Conservation (phyloP, 768 basidiomycete species). For the Amanita jacksonii region DNA sequence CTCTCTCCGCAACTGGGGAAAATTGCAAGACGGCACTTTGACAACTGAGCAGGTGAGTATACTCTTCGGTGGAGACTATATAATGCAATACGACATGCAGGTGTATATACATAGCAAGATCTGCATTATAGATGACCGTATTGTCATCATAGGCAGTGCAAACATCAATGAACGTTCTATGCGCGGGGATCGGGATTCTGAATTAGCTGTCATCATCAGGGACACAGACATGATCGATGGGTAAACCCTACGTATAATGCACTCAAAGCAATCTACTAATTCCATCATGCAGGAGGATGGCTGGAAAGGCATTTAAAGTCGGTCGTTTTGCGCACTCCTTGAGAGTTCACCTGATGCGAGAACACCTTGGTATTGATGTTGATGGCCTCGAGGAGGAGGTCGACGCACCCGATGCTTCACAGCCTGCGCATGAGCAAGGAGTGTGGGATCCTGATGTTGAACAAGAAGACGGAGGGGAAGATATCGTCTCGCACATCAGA, state of each 20-base stretch:
- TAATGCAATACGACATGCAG: slow-evolving; percentile 24
- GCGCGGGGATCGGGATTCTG: slow-evolving; percentile 94
- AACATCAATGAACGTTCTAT: slow-evolving; percentile 98
- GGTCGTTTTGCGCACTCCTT: slow-evolving; percentile 95
- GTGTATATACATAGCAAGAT: slow-evolving; percentile 89
- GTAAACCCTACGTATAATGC: slow-evolving; percentile 28
- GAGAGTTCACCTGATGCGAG: slow-evolving; percentile 89
- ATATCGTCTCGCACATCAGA: slow-evolving; percentile 33
- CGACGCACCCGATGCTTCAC: slow-evolving; percentile 44
- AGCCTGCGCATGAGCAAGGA: slow-evolving; percentile 41
- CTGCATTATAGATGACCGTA: slow-evolving; percentile 88
- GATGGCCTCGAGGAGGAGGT: slow-evolving; percentile 76
- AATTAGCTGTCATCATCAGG: slow-evolving; percentile 83
- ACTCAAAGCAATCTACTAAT: not conserved
- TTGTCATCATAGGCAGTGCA: slow-evolving; percentile 91
- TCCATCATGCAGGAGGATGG: slow-evolving; percentile 66
- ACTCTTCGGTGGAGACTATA: not conserved
- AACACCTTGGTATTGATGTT: slow-evolving; percentile 93
- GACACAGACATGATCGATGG: slow-evolving; percentile 97
- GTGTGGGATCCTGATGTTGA: slow-evolving; percentile 70
- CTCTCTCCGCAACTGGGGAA: slow-evolving; percentile 89
- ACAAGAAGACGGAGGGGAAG: slow-evolving; percentile 39
- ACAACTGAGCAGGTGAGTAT: slow-evolving; percentile 77
- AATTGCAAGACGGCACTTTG: slow-evolving; percentile 71
- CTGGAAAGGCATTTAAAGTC: slow-evolving; percentile 87